Percentiles rank a stretch among this genome's conserved stretches.
These are phyloP conservation scores for Pachyrhizus erosus DNA, from an alignment of 306 rosid genomes.

Conservation along the genomic window DNA sequence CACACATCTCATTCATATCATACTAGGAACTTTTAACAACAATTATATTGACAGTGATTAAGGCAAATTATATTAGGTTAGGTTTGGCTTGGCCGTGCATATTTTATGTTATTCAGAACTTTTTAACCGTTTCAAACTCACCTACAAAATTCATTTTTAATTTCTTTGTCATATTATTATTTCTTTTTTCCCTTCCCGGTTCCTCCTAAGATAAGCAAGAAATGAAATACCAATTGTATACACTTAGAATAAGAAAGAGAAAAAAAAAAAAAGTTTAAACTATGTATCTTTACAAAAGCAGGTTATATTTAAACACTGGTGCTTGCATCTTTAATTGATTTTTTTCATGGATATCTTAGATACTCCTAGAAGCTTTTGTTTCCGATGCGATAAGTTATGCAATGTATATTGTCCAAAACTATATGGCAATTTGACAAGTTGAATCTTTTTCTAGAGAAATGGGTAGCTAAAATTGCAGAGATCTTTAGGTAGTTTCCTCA, in stretches of 20 bases:
- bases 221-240: background rate
- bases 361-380: slow-evolving; percentile 32
- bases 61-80: slow-evolving; percentile 16
- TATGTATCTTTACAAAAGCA: background rate
- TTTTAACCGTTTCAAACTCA: slow-evolving; percentile 7
- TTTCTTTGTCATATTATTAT: background rate
- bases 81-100: background rate
- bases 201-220: background rate
- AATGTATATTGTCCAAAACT: slow-evolving; percentile 6
- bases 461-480: background rate
- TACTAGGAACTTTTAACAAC: background rate
- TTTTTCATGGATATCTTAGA: background rate
- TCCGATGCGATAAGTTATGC: slow-evolving; percentile 40
- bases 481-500: slow-evolving; percentile 16
- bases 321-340: background rate
- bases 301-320: background rate
- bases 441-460: background rate
- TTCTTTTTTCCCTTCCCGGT: background rate
- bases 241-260: background rate
- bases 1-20: slow-evolving; percentile 37
- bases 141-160: background rate
- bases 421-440: slow-evolving; percentile 17
- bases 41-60: background rate
- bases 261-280: background rate
- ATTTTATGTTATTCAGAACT: background rate